Percentiles rank a stretch among this genome's conserved stretches.
phyloP scores from a whole-genome alignment of 140 eudicot species.

The Oenanthe javanica region DNA sequence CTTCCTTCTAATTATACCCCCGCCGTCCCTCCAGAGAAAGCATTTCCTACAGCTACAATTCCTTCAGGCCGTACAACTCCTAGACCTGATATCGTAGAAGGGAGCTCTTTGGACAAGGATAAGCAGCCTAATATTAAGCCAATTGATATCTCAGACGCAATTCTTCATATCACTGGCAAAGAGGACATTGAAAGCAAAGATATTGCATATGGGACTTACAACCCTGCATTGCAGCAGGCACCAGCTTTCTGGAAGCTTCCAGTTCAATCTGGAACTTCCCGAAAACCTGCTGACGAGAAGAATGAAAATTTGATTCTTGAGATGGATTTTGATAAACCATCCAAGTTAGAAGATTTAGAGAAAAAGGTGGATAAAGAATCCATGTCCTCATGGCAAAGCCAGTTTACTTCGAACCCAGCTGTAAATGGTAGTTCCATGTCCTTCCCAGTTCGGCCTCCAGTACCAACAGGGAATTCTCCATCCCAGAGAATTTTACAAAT shows the following conservation, averaged over 20 bases:
- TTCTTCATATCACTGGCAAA: conserved; percentile 14
- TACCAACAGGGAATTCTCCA: conserved; percentile 25
- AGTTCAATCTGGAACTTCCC: conserved; percentile 24
- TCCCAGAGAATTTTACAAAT: conserved; percentile 23
- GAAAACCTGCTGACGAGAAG: conserved; percentile 15
- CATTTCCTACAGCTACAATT: conserved; percentile 86
- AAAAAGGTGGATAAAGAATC: conserved; percentile 13
- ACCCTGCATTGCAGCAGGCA: conserved; percentile 9
- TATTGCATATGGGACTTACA: conserved; percentile 8
- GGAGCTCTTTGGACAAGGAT: conserved; percentile 27
- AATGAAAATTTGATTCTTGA: conserved; percentile 28
- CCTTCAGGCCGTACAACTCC: conserved; percentile 63
- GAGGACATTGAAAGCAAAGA: conserved; percentile 39
- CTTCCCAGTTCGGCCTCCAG: conserved; percentile 27
- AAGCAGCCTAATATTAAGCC: conserved; percentile 35
- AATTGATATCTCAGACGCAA: conserved; percentile 21
- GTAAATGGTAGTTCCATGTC: conserved; percentile 7
- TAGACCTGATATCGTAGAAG: conserved; percentile 45
- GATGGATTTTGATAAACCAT: conserved; percentile 38
- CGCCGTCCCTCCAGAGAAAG: conserved; percentile 95
- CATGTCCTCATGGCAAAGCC: conserved; percentile 15
- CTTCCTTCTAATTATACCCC: conserved; percentile 94
- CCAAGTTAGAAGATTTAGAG: conserved; percentile 17
- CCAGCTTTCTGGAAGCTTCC: conserved; percentile 49
- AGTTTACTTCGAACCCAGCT: conserved; percentile 14